Evolutionary conservation across 495 filamentous ascomycete genomes (phyloP).

Genomic region (Bombardia bombarda): DNA sequence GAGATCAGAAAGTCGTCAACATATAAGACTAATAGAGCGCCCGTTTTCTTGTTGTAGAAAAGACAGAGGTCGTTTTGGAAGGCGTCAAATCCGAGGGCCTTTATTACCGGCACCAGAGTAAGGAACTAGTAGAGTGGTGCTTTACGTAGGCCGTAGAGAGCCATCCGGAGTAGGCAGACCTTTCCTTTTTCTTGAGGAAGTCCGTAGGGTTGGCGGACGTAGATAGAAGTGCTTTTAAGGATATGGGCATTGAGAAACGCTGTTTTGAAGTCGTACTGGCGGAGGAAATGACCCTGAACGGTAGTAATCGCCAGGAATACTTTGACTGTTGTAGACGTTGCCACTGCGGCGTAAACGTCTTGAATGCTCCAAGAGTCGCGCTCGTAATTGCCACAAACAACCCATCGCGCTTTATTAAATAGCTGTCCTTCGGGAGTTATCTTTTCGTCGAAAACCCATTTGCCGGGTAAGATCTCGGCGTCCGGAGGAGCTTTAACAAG

Average conservation of each 20-base stretch:
- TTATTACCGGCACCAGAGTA: not conserved
- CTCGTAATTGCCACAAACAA: no score
- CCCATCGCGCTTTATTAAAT: no score
- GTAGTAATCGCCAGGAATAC: no score
- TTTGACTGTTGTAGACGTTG: no score
- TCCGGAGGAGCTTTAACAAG: no score
- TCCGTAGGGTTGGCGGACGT: not conserved
- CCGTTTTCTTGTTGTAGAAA: not conserved
- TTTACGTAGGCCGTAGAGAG: not conserved
- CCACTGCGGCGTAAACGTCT: no score
- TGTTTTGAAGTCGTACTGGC: conserved; percentile 5
- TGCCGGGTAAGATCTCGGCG: no score
- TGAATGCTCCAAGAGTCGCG: no score
- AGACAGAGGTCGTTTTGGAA: not conserved
- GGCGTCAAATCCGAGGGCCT: not conserved
- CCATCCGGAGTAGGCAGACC: conserved; percentile 1
- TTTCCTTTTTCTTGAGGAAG: not conserved
- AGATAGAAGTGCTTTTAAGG: not conserved
- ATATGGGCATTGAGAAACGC: conserved; percentile 1
- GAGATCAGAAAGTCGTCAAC: conserved; percentile 1
- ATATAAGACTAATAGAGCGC: not conserved
- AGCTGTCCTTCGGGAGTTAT: no score
- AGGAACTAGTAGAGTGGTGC: conserved; percentile 6
- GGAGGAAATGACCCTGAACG: not conserved
- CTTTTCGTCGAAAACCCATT: no score